Conservation (phyloP, 352 stramenopile species). For the Phytophthora tentaculata region DNA sequence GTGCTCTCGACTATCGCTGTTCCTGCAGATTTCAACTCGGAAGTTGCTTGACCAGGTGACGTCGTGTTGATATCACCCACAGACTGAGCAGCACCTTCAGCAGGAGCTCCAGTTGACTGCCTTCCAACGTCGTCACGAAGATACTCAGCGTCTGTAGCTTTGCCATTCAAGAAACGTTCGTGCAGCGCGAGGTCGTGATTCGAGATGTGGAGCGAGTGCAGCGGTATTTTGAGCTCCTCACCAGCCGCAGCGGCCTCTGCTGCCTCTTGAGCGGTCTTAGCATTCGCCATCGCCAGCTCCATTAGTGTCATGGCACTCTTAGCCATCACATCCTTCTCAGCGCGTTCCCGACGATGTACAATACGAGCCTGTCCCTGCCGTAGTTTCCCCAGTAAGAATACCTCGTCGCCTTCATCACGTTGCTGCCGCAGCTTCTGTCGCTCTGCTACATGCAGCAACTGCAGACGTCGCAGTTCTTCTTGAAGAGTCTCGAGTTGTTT, state of each 20-base stretch:
- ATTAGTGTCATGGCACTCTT: slow-evolving; percentile 41
- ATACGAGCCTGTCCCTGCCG: slow-evolving; percentile 55
- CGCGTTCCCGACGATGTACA: slow-evolving; percentile 52
- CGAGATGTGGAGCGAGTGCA: slow-evolving; percentile 68
- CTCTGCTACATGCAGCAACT: slow-evolving; percentile 69
- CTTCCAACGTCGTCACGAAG: slow-evolving; percentile 45
- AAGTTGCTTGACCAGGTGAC: slow-evolving; percentile 26
- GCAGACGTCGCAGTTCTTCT: slow-evolving; percentile 59
- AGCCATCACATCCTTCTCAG: slow-evolving; percentile 48
- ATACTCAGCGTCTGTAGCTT: slow-evolving; percentile 64
- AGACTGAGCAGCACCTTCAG: neutral
- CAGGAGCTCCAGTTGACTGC: neutral
- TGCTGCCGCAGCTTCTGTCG: slow-evolving; percentile 64
- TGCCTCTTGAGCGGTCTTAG: slow-evolving; percentile 25
- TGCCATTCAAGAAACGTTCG: slow-evolving; percentile 73
- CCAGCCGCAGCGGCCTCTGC: slow-evolving; percentile 18
- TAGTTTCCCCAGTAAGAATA: slow-evolving; percentile 67
- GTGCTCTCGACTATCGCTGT: neutral
- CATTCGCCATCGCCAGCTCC: slow-evolving; percentile 30
- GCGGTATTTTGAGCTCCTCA: slow-evolving; percentile 51
- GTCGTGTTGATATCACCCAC: slow-evolving; percentile 11
- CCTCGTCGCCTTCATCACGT: slow-evolving; percentile 68
- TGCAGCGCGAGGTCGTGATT: slow-evolving; percentile 78
- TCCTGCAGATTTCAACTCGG: slow-evolving; percentile 10
- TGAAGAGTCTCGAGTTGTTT: slow-evolving; percentile 69